phyloP scores from a whole-genome alignment of 257 asterid species.

The Solanum piurae region DNA sequence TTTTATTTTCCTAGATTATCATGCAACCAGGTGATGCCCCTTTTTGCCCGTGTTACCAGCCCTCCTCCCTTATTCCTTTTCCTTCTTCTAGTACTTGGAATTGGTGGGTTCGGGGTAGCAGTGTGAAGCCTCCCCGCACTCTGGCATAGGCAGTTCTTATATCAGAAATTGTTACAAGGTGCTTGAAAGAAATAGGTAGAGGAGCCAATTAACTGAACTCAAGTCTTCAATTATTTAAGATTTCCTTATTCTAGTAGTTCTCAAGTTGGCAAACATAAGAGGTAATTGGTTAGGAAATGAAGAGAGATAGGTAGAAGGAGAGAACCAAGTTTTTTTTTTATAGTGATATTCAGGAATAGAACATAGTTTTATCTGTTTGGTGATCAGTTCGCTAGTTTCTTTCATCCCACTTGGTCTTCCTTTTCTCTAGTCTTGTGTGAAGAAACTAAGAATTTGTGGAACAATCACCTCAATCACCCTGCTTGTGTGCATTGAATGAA shows the following conservation, averaged over 20 bases:
- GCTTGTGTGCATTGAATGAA: neutral
- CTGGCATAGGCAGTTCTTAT: neutral
- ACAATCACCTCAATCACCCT: neutral
- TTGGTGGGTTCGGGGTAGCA: neutral
- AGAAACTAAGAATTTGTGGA: neutral
- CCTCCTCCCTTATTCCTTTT: neutral
- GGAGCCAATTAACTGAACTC: neutral
- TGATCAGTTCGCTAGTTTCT: neutral
- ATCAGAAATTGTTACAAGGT: neutral
- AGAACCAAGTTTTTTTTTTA: neutral
- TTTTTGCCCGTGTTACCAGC: neutral
- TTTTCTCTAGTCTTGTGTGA: neutral
- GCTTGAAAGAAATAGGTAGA: neutral
- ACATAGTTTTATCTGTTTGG: neutral
- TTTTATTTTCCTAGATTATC: neutral
- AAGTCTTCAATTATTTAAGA: neutral
- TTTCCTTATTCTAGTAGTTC: neutral
- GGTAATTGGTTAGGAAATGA: neutral
- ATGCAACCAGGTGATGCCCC: neutral
- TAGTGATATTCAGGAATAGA: neutral
- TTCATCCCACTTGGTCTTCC: neutral
- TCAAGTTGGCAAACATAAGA: neutral
- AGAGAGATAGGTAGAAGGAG: neutral
- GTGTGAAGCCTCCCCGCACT: neutral
- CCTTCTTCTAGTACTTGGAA: neutral